Percentiles rank a stretch among this genome's conserved stretches.
Evolutionary conservation across 805 yeast species (phyloP).

Genomic region (Starmerella vaccinii): DNA sequence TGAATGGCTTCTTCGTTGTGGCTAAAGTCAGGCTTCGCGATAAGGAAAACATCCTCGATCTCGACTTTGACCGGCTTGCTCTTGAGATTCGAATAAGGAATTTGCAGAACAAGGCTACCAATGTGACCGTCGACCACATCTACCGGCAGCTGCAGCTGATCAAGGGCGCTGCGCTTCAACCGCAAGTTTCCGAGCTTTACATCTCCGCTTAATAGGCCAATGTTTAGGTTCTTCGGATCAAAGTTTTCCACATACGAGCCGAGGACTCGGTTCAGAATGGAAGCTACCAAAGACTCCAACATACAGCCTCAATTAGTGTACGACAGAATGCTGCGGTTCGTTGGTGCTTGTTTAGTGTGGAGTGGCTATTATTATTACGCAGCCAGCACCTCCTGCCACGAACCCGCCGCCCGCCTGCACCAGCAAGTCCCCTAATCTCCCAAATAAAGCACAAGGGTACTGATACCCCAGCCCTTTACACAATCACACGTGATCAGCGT

Average conservation of each 20-base stretch:
- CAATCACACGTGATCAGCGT: neutral
- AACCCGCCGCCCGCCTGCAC: neutral
- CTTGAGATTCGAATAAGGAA: slow-evolving; percentile 94
- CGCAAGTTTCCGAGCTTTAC: slow-evolving; percentile 71
- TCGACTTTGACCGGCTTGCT: slow-evolving; percentile 82
- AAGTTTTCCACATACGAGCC: slow-evolving; percentile 74
- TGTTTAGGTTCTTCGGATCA: slow-evolving; percentile 87
- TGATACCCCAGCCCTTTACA: neutral
- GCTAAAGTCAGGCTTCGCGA: slow-evolving; percentile 64
- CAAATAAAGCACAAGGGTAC: neutral
- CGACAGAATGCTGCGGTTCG: neutral
- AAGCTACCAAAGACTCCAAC: slow-evolving; percentile 38
- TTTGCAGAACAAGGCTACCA: slow-evolving; percentile 80
- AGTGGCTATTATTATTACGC: neutral
- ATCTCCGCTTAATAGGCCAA: slow-evolving; percentile 97
- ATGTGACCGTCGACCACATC: slow-evolving; percentile 82
- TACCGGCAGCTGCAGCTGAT: slow-evolving; percentile 72
- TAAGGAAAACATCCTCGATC: slow-evolving; percentile 74
- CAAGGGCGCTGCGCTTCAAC: slow-evolving; percentile 79
- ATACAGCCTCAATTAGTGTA: slow-evolving; percentile 19
- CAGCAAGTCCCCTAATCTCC: slow-evolving; percentile 2
- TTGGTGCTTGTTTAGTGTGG: neutral
- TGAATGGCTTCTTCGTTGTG: slow-evolving; percentile 53
- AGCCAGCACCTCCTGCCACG: neutral
- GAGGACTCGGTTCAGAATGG: slow-evolving; percentile 35